Conservation (phyloP, 768 basidiomycete species). For the Gautieria morchelliformis region DNA sequence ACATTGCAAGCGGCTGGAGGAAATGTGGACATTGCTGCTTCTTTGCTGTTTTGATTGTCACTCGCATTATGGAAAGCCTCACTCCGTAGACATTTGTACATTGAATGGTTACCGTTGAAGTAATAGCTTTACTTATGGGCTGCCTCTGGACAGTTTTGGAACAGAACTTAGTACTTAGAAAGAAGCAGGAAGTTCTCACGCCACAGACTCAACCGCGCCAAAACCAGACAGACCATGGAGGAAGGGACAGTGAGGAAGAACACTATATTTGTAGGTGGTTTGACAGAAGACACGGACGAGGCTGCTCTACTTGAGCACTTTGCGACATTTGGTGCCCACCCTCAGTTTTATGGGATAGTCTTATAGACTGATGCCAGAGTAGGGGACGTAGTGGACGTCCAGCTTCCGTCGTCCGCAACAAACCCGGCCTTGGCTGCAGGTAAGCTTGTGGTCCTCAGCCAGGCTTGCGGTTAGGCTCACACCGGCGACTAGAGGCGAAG, state of each 20-base stretch:
- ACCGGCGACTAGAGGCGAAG: constrained; percentile 44
- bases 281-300: constrained; percentile 81
- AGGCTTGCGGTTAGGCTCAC: constrained; percentile 8
- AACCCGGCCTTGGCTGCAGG: constrained; percentile 57
- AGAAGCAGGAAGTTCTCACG: not conserved
- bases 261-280: constrained; percentile 76
- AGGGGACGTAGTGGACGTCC: constrained; percentile 93
- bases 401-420: constrained; percentile 71
- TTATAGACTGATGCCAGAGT: constrained; percentile 10
- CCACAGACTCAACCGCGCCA: not conserved
- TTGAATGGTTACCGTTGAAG: too few relatives aligned
- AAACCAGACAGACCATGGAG: constrained; percentile 41
- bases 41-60: constrained; percentile 55
- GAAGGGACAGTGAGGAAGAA: constrained; percentile 79
- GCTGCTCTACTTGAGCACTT: constrained; percentile 66
- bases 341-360: constrained; percentile 14
- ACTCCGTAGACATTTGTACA: too few relatives aligned
- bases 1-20: constrained; percentile 74
- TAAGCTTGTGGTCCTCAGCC: constrained; percentile 19
- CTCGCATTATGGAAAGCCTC: too few relatives aligned
- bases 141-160: too few relatives aligned
- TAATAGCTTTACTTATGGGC: too few relatives aligned
- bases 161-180: too few relatives aligned
- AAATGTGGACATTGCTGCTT: constrained; percentile 82
- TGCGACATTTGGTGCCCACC: constrained; percentile 65